Percentiles rank a stretch among this genome's conserved stretches.
Conservation (phyloP, 2,329 filamentous ascomycete genomes). For the Penicillium sp. region DNA sequence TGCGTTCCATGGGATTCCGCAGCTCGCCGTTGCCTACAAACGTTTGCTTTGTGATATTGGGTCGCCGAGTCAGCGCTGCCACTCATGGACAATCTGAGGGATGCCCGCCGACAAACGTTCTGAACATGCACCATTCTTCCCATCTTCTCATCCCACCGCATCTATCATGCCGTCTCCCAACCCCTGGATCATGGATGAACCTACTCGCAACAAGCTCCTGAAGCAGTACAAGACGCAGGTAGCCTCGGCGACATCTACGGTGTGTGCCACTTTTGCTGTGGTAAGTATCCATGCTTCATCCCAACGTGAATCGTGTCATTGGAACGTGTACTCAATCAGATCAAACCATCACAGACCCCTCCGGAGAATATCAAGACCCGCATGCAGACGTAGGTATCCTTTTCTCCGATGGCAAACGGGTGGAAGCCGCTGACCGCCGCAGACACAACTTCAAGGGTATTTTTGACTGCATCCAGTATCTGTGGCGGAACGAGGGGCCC, state of each 20-base stretch:
- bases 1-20: constrained; percentile 53
- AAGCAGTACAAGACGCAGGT: constrained; percentile 49
- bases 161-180: constrained; percentile 31
- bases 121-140: constrained; percentile 42
- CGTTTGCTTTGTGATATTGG: not conserved
- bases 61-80: not conserved
- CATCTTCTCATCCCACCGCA: constrained; percentile 35
- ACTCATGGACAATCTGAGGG: constrained; percentile 34
- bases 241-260: constrained; percentile 45
- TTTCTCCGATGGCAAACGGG: not conserved
- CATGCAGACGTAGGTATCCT: constrained; percentile 47
- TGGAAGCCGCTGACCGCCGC: constrained; percentile 5
- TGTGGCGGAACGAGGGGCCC: constrained; percentile 48
- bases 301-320: not conserved
- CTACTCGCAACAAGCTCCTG: constrained; percentile 43
- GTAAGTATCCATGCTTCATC: constrained; percentile 31
- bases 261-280: constrained; percentile 46
- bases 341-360: constrained; percentile 37
- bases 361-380: constrained; percentile 50
- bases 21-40: constrained; percentile 31
- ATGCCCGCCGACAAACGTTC: constrained; percentile 40
- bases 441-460: constrained; percentile 48
- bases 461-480: constrained; percentile 43
- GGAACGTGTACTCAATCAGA: constrained; percentile 12
- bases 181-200: constrained; percentile 39